Conservation (phyloP, 108 stramenopile genomes). For the Discostella stelligeroides region DNA sequence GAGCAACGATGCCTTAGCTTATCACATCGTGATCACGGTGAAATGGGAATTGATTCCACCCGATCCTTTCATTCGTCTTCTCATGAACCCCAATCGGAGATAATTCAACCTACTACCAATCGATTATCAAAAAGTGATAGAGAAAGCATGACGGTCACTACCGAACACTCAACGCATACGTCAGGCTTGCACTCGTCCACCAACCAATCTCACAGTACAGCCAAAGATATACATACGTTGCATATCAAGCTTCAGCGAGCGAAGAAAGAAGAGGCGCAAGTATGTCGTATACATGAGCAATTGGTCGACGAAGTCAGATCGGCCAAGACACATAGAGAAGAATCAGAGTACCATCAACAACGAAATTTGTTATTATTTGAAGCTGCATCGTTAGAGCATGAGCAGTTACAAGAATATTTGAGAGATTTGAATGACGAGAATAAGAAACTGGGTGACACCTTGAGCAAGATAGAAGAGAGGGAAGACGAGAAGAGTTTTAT, state of each 20-base stretch:
- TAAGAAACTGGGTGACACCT: conserved; percentile 8
- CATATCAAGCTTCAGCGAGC: conserved; percentile 15
- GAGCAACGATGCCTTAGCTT: no score
- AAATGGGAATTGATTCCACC: neutral
- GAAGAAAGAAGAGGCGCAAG: conserved; percentile 29
- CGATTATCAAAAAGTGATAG: neutral
- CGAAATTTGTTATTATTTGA: conserved; percentile 7
- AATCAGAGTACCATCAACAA: conserved; percentile 10
- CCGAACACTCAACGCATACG: conserved; percentile 3
- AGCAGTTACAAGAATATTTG: conserved; percentile 18
- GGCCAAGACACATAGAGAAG: conserved; percentile 4
- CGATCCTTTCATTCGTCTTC: conserved; percentile 1
- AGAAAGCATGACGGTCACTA: neutral
- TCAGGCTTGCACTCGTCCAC: neutral
- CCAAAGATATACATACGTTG: conserved; percentile 15
- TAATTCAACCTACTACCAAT: neutral
- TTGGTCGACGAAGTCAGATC: conserved; percentile 18
- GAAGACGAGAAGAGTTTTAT: conserved; percentile 31
- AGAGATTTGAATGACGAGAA: conserved; percentile 20
- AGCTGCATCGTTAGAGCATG: conserved; percentile 12
- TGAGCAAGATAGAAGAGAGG: conserved; percentile 28
- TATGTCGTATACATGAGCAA: conserved; percentile 11
- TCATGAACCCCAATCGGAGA: neutral
- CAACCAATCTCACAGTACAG: conserved; percentile 14
- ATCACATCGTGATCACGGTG: no score